These are phyloP conservation scores for Fraxinus dipetala DNA, from an alignment of 305 asterid species.

Conservation along the genomic window DNA sequence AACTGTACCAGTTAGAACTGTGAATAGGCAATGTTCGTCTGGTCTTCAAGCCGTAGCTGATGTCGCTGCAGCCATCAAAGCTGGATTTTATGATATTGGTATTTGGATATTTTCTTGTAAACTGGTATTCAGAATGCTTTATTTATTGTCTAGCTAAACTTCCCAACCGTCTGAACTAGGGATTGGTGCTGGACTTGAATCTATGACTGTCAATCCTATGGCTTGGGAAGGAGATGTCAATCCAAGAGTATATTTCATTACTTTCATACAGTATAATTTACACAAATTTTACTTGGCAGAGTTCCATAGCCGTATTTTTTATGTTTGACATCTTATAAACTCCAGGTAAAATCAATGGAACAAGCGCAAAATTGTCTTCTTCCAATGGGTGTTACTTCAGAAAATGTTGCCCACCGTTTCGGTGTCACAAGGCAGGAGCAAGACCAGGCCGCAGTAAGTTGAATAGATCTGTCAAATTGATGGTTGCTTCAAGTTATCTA, in stretches of 20 bases:
- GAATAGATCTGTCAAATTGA: background rate
- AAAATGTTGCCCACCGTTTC: constrained; percentile 89
- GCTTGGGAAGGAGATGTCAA: constrained; percentile 96
- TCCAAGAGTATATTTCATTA: constrained; percentile 57
- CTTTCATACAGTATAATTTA: background rate
- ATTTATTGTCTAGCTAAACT: background rate
- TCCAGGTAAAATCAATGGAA: constrained; percentile 69
- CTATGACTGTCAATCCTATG: constrained; percentile 87
- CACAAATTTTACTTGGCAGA: background rate
- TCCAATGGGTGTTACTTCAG: constrained; percentile 99
- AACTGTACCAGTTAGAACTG: constrained; percentile 69
- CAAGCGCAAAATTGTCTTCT: constrained; percentile 94
- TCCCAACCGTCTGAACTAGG: constrained; percentile 42
- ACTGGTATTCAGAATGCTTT: background rate
- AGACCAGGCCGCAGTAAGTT: constrained; percentile 95
- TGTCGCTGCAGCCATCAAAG: constrained; percentile 96
- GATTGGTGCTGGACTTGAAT: constrained; percentile 96
- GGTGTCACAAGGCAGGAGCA: constrained; percentile 89
- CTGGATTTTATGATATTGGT: constrained; percentile 98
- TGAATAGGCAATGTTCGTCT: constrained; percentile 96
- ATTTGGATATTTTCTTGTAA: background rate
- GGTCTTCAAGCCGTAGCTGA: constrained; percentile 95
- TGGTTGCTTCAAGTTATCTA: constrained; percentile 26
- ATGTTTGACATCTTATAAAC: background rate
- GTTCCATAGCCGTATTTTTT: background rate